Evolutionary conservation across 371 early-diverging fungal species (phyloP).

Genomic region (Phascolomyces articulosus): DNA sequence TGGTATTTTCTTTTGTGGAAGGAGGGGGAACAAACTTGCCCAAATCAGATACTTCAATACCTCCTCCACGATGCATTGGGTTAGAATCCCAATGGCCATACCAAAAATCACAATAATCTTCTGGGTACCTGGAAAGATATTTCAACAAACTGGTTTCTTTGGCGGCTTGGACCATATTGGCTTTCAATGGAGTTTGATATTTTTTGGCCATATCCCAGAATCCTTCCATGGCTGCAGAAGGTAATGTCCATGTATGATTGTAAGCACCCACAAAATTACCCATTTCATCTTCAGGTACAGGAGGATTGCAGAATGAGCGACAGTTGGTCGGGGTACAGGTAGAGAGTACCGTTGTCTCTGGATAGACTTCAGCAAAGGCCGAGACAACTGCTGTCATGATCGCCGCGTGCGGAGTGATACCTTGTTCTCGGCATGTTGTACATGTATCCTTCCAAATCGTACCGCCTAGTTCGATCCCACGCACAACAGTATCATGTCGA

Average conservation of each 20-base stretch:
- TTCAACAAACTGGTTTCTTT: conserved; percentile 21
- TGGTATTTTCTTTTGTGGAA: not conserved
- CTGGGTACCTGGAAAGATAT: conserved; percentile 32
- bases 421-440: conserved; percentile 19
- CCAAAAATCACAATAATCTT: conserved; percentile 33
- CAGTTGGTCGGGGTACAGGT: conserved; percentile 39
- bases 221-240: no score
- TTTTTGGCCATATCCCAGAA: conserved; percentile 33
- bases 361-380: conserved; percentile 34
- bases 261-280: conserved; percentile 47
- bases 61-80: conserved; percentile 39
- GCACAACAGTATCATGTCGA: conserved; percentile 30
- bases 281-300: conserved; percentile 27
- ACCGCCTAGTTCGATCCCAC: conserved; percentile 14
- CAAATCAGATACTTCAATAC: conserved; percentile 48
- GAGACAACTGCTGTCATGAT: conserved; percentile 25
- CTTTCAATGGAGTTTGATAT: conserved; percentile 25
- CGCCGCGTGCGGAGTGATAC: conserved; percentile 39
- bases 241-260: conserved; percentile 17
- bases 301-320: conserved; percentile 34
- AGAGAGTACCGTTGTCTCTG: conserved; percentile 7
- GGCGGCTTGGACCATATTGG: conserved; percentile 17
- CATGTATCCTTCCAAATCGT: conserved; percentile 18
- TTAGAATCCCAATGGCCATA: conserved; percentile 7
- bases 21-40: conserved; percentile 24